These are phyloP conservation scores for Posidonia oceanica DNA, from an alignment of 116 monocot genomes.

Conservation along the genomic window DNA sequence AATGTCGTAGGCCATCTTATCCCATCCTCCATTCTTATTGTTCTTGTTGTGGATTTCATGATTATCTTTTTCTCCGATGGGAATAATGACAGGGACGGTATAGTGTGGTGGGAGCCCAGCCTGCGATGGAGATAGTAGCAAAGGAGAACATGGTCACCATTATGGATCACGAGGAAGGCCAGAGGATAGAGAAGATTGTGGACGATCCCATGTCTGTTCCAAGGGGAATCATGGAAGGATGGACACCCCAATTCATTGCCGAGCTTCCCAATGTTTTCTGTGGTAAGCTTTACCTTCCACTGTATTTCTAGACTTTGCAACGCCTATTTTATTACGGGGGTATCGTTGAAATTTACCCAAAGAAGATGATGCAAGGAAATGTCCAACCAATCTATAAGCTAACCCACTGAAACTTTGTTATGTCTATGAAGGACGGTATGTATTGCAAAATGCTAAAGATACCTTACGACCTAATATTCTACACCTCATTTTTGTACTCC, in stretches of 20 bases:
- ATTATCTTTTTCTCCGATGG: neutral
- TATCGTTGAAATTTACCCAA: too few species aligned
- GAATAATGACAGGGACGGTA: conserved; percentile 29
- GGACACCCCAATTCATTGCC: conserved; percentile 38
- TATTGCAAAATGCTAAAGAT: too few species aligned
- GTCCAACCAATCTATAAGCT: too few species aligned
- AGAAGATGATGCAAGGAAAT: too few species aligned
- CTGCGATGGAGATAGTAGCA: conserved; percentile 63
- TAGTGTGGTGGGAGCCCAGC: conserved; percentile 62
- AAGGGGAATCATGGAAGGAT: conserved; percentile 42
- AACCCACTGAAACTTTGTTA: too few species aligned
- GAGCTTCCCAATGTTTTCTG: conserved; percentile 48
- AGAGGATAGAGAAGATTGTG: conserved; percentile 27
- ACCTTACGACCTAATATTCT: too few species aligned
- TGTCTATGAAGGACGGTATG: too few species aligned
- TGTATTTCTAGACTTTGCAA: neutral
- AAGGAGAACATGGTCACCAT: conserved; percentile 51
- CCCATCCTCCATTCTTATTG: neutral
- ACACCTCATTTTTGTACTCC: too few species aligned
- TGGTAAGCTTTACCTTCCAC: conserved; percentile 19
- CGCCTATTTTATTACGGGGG: too few species aligned
- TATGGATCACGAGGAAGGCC: conserved; percentile 51
- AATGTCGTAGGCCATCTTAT: conserved; percentile 24
- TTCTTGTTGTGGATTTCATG: neutral
- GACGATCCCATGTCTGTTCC: conserved; percentile 62